A percentile compares a stretch with the other conserved stretches of the same genome.
These are phyloP conservation scores for Ceratocystis lukuohia DNA, from an alignment of 2,329 filamentous ascomycete genomes.

Conservation along the genomic window DNA sequence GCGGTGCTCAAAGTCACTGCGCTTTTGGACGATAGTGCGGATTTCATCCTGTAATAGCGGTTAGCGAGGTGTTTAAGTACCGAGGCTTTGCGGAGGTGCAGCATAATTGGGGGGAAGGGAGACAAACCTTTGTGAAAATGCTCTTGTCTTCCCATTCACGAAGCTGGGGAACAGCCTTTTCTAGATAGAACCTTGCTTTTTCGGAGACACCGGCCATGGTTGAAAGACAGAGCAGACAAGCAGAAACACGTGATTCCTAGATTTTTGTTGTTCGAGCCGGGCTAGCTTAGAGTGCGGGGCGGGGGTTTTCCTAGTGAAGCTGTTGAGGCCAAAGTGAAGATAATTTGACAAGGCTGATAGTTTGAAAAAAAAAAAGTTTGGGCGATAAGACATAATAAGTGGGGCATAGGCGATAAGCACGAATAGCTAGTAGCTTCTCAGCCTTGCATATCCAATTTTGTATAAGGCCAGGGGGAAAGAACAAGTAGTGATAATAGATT, in stretches of 20 bases:
- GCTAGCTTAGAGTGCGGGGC: background rate
- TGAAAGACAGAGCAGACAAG: background rate
- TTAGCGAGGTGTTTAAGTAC: background rate
- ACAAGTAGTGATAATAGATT: no score
- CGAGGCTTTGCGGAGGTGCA: slow-evolving; percentile 8
- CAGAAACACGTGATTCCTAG: background rate
- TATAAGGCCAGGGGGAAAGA: no score
- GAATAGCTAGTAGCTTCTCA: slow-evolving; percentile 12
- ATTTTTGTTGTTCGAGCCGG: no score
- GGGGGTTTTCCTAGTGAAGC: background rate
- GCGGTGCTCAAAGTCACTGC: slow-evolving; percentile 85
- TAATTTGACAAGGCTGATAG: slow-evolving; percentile 21
- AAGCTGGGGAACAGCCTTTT: slow-evolving; percentile 82
- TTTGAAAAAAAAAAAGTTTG: slow-evolving; percentile 17
- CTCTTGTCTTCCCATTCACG: slow-evolving; percentile 85
- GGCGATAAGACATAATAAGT: slow-evolving; percentile 14
- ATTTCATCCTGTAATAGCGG: slow-evolving; percentile 62
- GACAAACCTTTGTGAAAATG: slow-evolving; percentile 63
- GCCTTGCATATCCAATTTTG: slow-evolving; percentile 16
- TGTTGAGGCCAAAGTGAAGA: slow-evolving; percentile 5
- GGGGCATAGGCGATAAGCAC: slow-evolving; percentile 2
- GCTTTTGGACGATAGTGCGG: slow-evolving; percentile 70
- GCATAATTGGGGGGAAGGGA: slow-evolving; percentile 2
- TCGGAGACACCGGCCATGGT: slow-evolving; percentile 73
- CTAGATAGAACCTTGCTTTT: slow-evolving; percentile 89